A percentile compares a stretch with the other conserved stretches of the same genome.
Conservation (phyloP, 1,284 basidiomycete species). For the Moesziomyces aphidis region DNA sequence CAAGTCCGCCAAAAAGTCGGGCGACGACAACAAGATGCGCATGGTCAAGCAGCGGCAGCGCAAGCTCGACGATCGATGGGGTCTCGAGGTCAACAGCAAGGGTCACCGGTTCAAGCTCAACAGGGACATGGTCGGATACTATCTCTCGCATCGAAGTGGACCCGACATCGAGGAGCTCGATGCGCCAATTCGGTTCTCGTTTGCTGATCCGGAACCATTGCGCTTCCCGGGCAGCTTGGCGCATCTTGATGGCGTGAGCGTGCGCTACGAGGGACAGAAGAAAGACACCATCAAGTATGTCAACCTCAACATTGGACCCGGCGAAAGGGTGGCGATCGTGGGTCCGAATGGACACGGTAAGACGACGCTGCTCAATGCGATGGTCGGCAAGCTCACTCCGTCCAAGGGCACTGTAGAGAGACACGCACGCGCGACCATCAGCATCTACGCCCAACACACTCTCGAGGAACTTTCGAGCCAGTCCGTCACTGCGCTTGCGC, state of each 20-base stretch:
- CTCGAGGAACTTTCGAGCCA: conserved; percentile 60
- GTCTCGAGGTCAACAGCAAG: conserved; percentile 72
- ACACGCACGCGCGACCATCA: conserved; percentile 74
- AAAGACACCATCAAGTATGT: conserved; percentile 72
- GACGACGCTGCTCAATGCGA: conserved; percentile 69
- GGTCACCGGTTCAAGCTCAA: conserved; percentile 76
- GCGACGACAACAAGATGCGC: conserved; percentile 75
- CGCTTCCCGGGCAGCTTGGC: conserved; percentile 73
- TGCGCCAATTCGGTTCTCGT: conserved; percentile 70
- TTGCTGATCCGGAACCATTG: conserved; percentile 72
- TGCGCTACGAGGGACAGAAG: conserved; percentile 69
- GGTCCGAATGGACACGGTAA: conserved; percentile 69
- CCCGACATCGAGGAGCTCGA: conserved; percentile 73
- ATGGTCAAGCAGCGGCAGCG: conserved; percentile 75
- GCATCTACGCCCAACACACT: conserved; percentile 70
- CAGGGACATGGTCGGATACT: conserved; percentile 72
- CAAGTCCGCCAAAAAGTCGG: conserved; percentile 73
- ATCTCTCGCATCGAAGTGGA: conserved; percentile 70
- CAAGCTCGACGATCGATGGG: conserved; percentile 75
- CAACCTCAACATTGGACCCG: conserved; percentile 73
- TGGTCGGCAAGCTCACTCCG: conserved; percentile 73
- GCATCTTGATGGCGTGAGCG: conserved; percentile 72
- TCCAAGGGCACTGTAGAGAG: conserved; percentile 73
- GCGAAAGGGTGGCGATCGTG: conserved; percentile 74
- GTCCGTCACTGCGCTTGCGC: conserved; percentile 68